These are phyloP conservation scores for Nitzschia inconspicua DNA, from an alignment of 108 stramenopile genomes.

Conservation along the genomic window DNA sequence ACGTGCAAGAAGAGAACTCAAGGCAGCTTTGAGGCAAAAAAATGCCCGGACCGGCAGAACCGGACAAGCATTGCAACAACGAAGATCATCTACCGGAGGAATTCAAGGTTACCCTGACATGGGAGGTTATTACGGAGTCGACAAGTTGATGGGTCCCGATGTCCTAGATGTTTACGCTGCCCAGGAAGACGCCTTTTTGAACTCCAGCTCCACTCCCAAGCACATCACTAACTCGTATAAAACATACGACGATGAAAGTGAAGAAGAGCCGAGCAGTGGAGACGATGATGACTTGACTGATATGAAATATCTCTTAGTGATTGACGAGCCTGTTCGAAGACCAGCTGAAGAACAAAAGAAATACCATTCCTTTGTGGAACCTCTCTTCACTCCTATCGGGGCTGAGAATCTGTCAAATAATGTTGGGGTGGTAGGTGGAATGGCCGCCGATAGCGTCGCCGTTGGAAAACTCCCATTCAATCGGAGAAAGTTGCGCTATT, in stretches of 20 bases:
- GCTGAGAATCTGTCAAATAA: slow-evolving; percentile 30
- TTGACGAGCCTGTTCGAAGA: slow-evolving; percentile 14
- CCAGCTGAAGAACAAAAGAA: slow-evolving; percentile 14
- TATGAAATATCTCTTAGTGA: slow-evolving; percentile 29
- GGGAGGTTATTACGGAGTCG: slow-evolving; percentile 42
- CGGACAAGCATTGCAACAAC: background rate
- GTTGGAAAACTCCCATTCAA: slow-evolving; percentile 72
- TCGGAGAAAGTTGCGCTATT: slow-evolving; percentile 67
- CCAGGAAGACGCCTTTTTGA: slow-evolving; percentile 43
- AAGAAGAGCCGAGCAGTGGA: slow-evolving; percentile 54
- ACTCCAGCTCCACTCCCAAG: slow-evolving; percentile 2
- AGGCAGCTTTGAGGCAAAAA: slow-evolving; percentile 32
- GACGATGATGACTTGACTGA: slow-evolving; percentile 54
- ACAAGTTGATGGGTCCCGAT: slow-evolving; percentile 40
- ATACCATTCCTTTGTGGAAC: slow-evolving; percentile 19
- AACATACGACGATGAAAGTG: slow-evolving; percentile 39
- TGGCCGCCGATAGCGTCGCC: slow-evolving; percentile 4
- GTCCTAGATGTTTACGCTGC: slow-evolving; percentile 31
- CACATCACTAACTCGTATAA: no score
- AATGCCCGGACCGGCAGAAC: background rate
- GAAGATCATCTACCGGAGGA: background rate
- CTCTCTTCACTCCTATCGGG: slow-evolving; percentile 45
- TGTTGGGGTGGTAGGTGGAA: slow-evolving; percentile 3
- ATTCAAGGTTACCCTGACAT: slow-evolving; percentile 25
- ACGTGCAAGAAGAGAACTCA: slow-evolving; percentile 43